Evolutionary conservation across 2,329 filamentous ascomycete genomes (phyloP), one percentile per base, ranked within the genome.

Genomic region (Apiospora hydei): DNA sequence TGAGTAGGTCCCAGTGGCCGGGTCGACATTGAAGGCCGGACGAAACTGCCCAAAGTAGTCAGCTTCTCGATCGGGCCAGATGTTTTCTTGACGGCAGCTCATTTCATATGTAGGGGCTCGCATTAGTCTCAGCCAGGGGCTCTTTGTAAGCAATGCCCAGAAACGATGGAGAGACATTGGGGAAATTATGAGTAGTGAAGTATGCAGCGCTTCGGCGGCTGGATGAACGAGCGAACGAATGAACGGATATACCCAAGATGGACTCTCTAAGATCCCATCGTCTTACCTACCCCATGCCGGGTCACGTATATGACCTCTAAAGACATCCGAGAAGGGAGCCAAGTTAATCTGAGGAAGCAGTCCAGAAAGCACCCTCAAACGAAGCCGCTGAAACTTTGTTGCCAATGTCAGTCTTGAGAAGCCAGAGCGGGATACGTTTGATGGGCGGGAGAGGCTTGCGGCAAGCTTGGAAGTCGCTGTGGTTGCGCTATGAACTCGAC

Each of bases 1-100:
- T 70, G 88, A 89, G 85, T 98, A 98, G 77, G 87, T 88, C 70
- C 96, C 96, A 49, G 94, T 96, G 73, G 88, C 84, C 66, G 91
- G 90, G 83, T 98, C 92, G 73, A 98, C 94, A 61, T 90, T 90
- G 94, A 95, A 98, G 81, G 93, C 95, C 75, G 93, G 92, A 74
- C 96, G 94, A 83, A 97, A 98, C 95, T 97, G 82, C 57, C 61
- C 72, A 69, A 70, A 72, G 74, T 79, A 75, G 79, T 78, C 74
- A 71, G 34, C 66, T 69, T 49, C 70, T 38, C 53, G 53, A 38
- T 38, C 34, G 34, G 34, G 21, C 53, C 34, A 68, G 72, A 71
- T 72, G 70, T 53, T 67, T 74, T 74, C 70, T 57, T 57, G 72
- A 67, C 74, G 34, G 30, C 24, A 64, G 44, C 61, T 71, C 64